phyloP scores from a whole-genome alignment of 306 rosid genomes.

The Quercus ilex region DNA sequence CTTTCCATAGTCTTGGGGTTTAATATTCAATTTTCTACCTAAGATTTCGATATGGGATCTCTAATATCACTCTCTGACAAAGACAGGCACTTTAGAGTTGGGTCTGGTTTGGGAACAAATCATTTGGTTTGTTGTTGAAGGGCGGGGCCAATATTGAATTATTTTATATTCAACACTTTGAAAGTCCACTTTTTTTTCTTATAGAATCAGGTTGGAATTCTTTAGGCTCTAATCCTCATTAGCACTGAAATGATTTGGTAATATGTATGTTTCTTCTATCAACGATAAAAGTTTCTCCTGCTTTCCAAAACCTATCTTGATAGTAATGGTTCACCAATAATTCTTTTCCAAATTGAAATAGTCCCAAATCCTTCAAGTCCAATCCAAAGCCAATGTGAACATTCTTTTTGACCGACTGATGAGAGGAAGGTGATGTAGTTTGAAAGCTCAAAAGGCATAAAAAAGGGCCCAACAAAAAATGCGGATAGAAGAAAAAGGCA shows the following conservation, averaged over 20 bases:
- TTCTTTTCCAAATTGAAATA: conserved; percentile 22
- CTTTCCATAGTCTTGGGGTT: background rate
- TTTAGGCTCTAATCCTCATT: background rate
- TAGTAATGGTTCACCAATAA: background rate
- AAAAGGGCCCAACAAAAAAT: conserved; percentile 14
- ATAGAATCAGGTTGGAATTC: too few relatives aligned
- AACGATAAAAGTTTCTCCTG: conserved; percentile 6
- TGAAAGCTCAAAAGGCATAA: conserved; percentile 17
- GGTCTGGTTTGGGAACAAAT: conserved; percentile 15
- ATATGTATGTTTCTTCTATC: background rate
- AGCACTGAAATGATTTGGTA: background rate
- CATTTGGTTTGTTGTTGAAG: conserved; percentile 26
- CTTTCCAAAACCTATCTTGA: conserved; percentile 14
- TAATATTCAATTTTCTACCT: conserved; percentile 15
- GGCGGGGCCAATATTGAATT: conserved; percentile 7
- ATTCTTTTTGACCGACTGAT: conserved; percentile 49
- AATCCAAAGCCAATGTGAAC: conserved; percentile 40
- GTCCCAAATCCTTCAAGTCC: conserved; percentile 20
- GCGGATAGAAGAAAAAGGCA: background rate
- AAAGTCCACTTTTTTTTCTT: background rate
- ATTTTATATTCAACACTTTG: conserved; percentile 8
- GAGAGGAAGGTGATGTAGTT: conserved; percentile 14
- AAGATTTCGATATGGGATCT: conserved; percentile 18
- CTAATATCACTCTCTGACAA: conserved; percentile 33
- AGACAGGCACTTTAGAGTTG: conserved; percentile 24